These are phyloP conservation scores for Tricholoma matsutake DNA, from an alignment of 768 basidiomycete genomes.

Conservation along the genomic window DNA sequence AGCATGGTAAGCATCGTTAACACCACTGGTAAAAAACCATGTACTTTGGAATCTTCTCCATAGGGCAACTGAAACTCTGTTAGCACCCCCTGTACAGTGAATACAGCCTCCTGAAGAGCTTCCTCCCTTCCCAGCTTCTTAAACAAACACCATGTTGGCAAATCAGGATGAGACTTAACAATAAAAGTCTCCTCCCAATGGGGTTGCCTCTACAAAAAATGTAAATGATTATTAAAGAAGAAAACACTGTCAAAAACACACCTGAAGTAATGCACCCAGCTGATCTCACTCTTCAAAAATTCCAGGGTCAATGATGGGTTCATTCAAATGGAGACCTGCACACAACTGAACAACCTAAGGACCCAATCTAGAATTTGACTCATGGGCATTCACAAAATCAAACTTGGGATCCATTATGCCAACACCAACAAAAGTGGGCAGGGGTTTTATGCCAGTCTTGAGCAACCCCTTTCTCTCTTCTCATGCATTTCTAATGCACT, in stretches of 20 bases:
- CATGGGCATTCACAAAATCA: not conserved
- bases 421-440: not conserved
- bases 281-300: not conserved
- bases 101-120: not conserved
- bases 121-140: not conserved
- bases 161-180: not conserved
- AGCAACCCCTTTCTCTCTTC: too few species aligned
- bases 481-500: too few species aligned
- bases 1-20: not conserved
- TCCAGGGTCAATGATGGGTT: not conserved
- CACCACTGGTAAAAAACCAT: not conserved
- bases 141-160: not conserved
- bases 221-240: not conserved
- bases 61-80: not conserved
- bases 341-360: not conserved
- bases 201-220: not conserved
- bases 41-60: not conserved
- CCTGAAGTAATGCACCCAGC: not conserved
- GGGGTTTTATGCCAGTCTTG: not conserved
- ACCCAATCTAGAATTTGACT: not conserved
- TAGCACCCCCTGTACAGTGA: not conserved
- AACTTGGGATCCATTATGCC: not conserved
- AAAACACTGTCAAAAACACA: not conserved
- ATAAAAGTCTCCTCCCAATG: not conserved
- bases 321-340: not conserved